phyloP scores from a whole-genome alignment of 768 basidiomycete species.

The Tylopilus balloui region DNA sequence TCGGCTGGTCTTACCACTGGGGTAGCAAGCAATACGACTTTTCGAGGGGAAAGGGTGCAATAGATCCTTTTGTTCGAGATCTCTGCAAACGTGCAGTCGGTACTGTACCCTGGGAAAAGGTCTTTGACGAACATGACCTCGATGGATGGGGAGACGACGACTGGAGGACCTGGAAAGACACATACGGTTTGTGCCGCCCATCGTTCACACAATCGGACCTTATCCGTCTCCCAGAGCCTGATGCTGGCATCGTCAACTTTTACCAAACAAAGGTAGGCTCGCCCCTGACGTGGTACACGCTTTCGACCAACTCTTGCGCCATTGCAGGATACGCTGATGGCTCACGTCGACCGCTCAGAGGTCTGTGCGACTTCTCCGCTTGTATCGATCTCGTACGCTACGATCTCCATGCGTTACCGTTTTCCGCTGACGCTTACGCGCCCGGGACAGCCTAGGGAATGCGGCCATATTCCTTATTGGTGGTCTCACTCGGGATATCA shows the following conservation, averaged over 20 bases:
- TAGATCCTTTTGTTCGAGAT: slow-evolving; percentile 51
- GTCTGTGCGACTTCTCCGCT: slow-evolving; percentile 88
- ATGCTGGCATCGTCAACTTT: slow-evolving; percentile 96
- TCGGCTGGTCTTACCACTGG: slow-evolving; percentile 98
- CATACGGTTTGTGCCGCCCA: slow-evolving; percentile 57
- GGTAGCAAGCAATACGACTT: slow-evolving; percentile 95
- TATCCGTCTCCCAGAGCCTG: slow-evolving; percentile 57
- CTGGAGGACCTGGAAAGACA: slow-evolving; percentile 72
- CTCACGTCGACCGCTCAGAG: slow-evolving; percentile 96
- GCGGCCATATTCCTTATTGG: slow-evolving; percentile 90
- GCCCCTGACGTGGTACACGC: not conserved
- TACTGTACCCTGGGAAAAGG: slow-evolving; percentile 62
- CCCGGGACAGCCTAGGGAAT: slow-evolving; percentile 67
- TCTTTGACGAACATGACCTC: slow-evolving; percentile 42
- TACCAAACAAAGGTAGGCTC: slow-evolving; percentile 67
- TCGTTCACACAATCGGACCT: slow-evolving; percentile 6
- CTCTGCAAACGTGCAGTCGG: slow-evolving; percentile 63
- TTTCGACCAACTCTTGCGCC: not conserved
- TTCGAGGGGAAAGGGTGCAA: slow-evolving; percentile 56
- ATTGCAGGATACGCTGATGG: slow-evolving; percentile 83
- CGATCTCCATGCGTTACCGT: not conserved
- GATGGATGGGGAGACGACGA: slow-evolving; percentile 54
- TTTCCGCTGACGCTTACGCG: not conserved
- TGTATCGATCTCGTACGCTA: slow-evolving; percentile 84
- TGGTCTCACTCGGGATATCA: slow-evolving; percentile 66